Evolutionary conservation across 306 rosid genomes (phyloP).

Genomic region (Vigna hirtella): DNA sequence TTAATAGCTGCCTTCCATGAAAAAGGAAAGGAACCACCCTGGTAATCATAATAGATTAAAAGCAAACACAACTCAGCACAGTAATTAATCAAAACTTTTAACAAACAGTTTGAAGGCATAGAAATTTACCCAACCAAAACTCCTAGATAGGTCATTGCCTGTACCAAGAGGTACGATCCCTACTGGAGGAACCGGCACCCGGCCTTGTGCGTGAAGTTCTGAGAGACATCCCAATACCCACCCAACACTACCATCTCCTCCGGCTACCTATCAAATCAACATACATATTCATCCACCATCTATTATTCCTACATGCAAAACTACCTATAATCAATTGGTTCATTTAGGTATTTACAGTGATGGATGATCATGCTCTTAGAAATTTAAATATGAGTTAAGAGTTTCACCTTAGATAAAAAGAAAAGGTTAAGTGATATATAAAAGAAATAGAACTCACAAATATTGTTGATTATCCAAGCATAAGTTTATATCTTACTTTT

Average conservation of each 20-base stretch:
- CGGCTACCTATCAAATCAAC: constrained; percentile 81
- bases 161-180: constrained; percentile 96
- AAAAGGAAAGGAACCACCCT: constrained; percentile 99
- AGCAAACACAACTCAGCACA: constrained; percentile 12
- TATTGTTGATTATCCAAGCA: too few species aligned
- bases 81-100: constrained; percentile 34
- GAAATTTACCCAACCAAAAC: constrained; percentile 92
- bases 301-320: too few species aligned
- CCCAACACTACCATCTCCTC: constrained; percentile 98
- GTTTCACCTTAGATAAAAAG: too few species aligned
- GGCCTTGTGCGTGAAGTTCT: constrained; percentile 61
- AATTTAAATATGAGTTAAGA: too few species aligned
- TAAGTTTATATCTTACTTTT: too few species aligned
- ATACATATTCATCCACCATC: background rate
- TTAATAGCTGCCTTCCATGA: constrained; percentile 89
- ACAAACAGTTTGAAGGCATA: background rate
- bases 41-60: constrained; percentile 42
- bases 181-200: constrained; percentile 82
- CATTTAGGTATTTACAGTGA: too few species aligned
- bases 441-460: too few species aligned
- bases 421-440: too few species aligned
- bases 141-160: constrained; percentile 89
- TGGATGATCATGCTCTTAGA: too few species aligned
- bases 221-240: constrained; percentile 94
- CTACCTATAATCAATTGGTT: too few species aligned